Evolutionary conservation across 2,329 filamentous ascomycete species (phyloP), one percentile per base, ranked within the genome.

Genomic region (Rhinocladiella similis): DNA sequence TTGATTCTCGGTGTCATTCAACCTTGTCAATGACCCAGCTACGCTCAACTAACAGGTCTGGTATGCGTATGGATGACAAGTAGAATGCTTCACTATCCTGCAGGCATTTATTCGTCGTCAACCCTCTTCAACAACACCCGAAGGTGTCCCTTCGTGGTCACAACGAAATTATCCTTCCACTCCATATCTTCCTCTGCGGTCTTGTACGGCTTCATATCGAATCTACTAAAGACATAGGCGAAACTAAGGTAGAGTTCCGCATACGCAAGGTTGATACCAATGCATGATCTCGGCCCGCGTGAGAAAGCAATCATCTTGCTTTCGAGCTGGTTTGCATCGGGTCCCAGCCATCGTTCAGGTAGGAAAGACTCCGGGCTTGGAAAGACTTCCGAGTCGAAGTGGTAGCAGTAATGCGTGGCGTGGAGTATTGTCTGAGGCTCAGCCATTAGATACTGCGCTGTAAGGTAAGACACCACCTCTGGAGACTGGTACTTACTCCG

Each of bases 171-270:
- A 39, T 70, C 68, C 47, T 63, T 66, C 67, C 65, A 70, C 20
- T 56, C 59, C 60, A 70, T 61, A 53, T 71, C 67, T 27, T 47
- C 51, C n/a, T 53, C 46, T 38, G 55, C 67, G 4, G 65, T 69
- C 18, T 66, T 62, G 56, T 69, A 66, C 3, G 70, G 50, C 25
- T 63, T 61, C 22, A 71, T 46, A 5, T 69, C 61, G 29, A 72
- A 73, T 22, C 63, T 60, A 6, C 69, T 60, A 36, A 72, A 65
- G 12, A 74, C 50, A 6, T 64, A 68, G 2, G 65, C 69, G 38
- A 72, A 67, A 14, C 57, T 59, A 12, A 72, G 47, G 45, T 71
- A 70, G 27, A 73, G 18, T 53, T 74, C 72, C 16, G 66, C 67
- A 59, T 63, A 68, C 2, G 69, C 69, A 10, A 71, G 61, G 57